phyloP scores from a whole-genome alignment of 129 eudicot genomes.

The Erigeron canadensis region DNA sequence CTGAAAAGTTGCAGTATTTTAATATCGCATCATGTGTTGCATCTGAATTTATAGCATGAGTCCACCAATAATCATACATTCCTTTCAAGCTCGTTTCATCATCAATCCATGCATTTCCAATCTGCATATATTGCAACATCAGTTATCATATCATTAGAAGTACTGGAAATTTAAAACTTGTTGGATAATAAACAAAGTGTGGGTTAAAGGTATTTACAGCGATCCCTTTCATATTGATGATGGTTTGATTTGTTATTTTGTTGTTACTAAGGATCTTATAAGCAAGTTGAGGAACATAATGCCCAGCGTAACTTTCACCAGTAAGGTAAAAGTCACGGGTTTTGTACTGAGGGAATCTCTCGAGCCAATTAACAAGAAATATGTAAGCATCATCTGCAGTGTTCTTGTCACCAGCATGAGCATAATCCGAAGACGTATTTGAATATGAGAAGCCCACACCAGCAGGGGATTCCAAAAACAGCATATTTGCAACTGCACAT shows the following conservation, averaged over 20 bases:
- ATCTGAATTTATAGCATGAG: conserved; percentile 28
- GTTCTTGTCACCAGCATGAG: conserved; percentile 44
- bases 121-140: too few relatives aligned
- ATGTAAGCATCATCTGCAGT: conserved; percentile 47
- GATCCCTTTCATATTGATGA: conserved; percentile 53
- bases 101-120: too few relatives aligned
- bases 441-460: conserved; percentile 64
- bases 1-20: conserved; percentile 21
- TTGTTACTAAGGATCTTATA: conserved; percentile 40
- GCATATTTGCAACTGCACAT: conserved; percentile 53
- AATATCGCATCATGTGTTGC: conserved; percentile 23
- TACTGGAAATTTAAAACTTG: too few relatives aligned
- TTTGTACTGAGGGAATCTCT: conserved; percentile 53
- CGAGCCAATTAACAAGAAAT: conserved; percentile 50
- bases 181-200: background rate
- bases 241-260: conserved; percentile 41
- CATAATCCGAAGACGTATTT: conserved; percentile 41
- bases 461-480: conserved; percentile 54
- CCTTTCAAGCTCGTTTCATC: too few relatives aligned
- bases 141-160: too few relatives aligned
- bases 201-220: conserved; percentile 31
- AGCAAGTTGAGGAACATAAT: conserved; percentile 61
- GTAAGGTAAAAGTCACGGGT: conserved; percentile 42
- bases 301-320: conserved; percentile 59
- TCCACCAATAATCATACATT: too few relatives aligned